phyloP scores from a whole-genome alignment of 768 basidiomycete species.

The Mycena olivaceomarginata region DNA sequence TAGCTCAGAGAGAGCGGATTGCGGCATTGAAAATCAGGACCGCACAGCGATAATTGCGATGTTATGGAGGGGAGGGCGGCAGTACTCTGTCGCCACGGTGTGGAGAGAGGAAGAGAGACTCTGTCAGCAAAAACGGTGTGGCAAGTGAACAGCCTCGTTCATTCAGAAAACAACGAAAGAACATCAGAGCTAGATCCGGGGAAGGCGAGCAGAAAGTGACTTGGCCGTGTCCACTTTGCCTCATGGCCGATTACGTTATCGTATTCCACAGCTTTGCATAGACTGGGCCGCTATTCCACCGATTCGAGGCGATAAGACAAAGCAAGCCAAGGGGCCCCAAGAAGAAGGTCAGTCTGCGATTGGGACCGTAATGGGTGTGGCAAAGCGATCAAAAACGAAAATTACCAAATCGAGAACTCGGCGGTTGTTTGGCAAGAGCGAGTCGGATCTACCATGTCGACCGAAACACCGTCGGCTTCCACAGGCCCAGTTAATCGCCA shows the following conservation, averaged over 20 bases:
- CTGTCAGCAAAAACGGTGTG: background rate
- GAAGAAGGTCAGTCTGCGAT: no score
- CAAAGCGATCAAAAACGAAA: background rate
- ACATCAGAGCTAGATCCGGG: background rate
- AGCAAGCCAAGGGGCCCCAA: no score
- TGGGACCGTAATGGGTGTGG: background rate
- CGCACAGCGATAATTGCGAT: background rate
- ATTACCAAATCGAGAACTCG: background rate
- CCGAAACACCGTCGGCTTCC: conserved; percentile 45
- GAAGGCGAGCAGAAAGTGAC: background rate
- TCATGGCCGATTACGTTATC: background rate
- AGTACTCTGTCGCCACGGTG: background rate
- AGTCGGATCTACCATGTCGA: background rate
- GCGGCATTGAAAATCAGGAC: conserved; percentile 1
- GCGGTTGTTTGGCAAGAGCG: conserved; percentile 17
- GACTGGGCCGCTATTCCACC: background rate
- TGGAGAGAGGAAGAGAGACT: background rate
- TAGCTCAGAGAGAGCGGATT: background rate
- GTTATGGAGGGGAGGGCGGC: no score
- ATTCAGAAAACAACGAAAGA: background rate
- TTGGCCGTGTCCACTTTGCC: background rate
- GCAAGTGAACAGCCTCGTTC: conserved; percentile 8
- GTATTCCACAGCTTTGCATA: background rate
- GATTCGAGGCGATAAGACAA: background rate
- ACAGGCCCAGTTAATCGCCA: conserved; percentile 63